phyloP scores from a whole-genome alignment of 108 stramenopile genomes.

The Epithemia pelagica region DNA sequence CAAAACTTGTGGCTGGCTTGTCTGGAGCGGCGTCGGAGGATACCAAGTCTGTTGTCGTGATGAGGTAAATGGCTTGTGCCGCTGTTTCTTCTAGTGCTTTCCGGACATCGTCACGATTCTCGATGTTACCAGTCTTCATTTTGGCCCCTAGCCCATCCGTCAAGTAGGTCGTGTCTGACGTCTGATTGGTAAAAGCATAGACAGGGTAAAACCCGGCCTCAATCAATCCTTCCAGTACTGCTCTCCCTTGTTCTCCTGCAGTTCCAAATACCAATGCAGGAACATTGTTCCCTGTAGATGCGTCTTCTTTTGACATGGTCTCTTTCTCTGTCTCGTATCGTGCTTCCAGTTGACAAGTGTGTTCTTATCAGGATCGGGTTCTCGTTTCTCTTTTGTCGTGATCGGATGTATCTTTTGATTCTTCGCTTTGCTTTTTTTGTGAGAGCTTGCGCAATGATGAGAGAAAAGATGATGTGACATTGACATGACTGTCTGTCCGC shows the following conservation, averaged over 20 bases:
- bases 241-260: slow-evolving; percentile 48
- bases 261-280: slow-evolving; percentile 47
- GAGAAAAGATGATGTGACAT: too few relatives aligned
- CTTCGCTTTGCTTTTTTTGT: not conserved
- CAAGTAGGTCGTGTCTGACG: slow-evolving; percentile 16
- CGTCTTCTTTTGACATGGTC: not conserved
- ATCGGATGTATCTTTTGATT: not conserved
- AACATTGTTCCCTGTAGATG: not conserved
- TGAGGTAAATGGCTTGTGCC: slow-evolving; percentile 37
- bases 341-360: not conserved
- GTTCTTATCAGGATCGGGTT: too few relatives aligned
- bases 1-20: slow-evolving; percentile 20
- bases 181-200: slow-evolving; percentile 37
- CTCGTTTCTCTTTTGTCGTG: too few relatives aligned
- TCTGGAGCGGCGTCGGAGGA: slow-evolving; percentile 11
- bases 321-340: not conserved
- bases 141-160: slow-evolving; percentile 21
- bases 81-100: slow-evolving; percentile 16
- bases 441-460: too few relatives aligned
- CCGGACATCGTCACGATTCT: slow-evolving; percentile 19
- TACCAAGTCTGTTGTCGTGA: slow-evolving; percentile 50
- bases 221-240: slow-evolving; percentile 37
- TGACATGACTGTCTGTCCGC: too few relatives aligned
- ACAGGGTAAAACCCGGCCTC: slow-evolving; percentile 34
- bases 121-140: slow-evolving; percentile 15